A percentile compares a stretch with the other conserved stretches of the same genome.
These are phyloP conservation scores for Suillus spraguei DNA, from an alignment of 768 basidiomycete genomes.

Conservation along the genomic window DNA sequence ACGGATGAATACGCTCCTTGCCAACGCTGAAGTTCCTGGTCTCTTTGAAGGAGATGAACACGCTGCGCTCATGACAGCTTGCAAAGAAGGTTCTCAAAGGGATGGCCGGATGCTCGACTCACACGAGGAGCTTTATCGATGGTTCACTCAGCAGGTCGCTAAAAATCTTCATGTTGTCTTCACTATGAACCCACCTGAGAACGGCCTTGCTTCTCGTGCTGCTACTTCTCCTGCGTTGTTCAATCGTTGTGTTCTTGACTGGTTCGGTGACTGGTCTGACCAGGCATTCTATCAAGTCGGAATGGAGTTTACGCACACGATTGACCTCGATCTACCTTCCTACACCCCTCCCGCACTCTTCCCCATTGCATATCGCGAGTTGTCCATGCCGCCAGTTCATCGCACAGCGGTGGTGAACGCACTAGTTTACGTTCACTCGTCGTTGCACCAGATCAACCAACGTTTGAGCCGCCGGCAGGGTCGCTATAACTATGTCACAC, in stretches of 20 bases:
- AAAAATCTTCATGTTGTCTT: conserved; percentile 98
- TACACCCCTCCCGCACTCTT: conserved; percentile 82
- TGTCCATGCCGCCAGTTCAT: conserved; percentile 86
- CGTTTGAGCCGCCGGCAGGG: conserved; percentile 90
- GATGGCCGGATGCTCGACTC: conserved; percentile 99
- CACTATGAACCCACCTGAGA: conserved; percentile 98
- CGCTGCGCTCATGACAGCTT: conserved; percentile 97
- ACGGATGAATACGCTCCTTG: conserved; percentile 99
- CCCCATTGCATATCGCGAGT: conserved; percentile 85
- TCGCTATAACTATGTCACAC: conserved; percentile 96
- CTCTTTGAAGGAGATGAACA: conserved; percentile 99
- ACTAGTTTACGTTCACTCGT: conserved; percentile 88
- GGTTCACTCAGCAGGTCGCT: conserved; percentile 99
- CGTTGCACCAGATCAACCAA: conserved; percentile 86
- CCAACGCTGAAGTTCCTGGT: conserved; percentile 99
- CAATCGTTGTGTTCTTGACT: conserved; percentile 99
- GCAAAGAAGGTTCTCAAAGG: conserved; percentile 98
- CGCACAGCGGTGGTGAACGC: conserved; percentile 92
- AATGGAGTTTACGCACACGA: conserved; percentile 91
- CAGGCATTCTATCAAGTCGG: conserved; percentile 99
- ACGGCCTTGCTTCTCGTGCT: conserved; percentile 92
- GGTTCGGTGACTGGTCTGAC: conserved; percentile 99
- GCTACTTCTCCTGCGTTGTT: conserved; percentile 98
- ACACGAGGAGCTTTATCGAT: conserved; percentile 94
- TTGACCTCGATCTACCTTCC: conserved; percentile 87